Conservation (phyloP, 176 grass and related monocot species). For the Tillandsia fasciculata region DNA sequence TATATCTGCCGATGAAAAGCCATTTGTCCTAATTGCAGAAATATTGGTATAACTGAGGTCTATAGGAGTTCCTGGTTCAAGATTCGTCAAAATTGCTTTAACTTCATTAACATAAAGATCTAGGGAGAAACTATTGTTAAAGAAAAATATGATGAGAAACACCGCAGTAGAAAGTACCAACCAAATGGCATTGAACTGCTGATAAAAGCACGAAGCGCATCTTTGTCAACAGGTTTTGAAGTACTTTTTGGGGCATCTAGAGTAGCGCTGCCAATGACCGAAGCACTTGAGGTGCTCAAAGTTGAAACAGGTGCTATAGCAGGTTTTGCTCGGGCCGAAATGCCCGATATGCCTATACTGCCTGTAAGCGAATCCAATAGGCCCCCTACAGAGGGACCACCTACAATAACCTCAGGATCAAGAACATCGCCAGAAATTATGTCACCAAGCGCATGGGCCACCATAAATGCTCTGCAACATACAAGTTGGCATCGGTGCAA, state of each 20-base stretch:
- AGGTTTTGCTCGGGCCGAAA: conserved; percentile 47
- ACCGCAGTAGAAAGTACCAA: conserved; percentile 39
- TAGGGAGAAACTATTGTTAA: not conserved
- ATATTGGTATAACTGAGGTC: conserved; percentile 79
- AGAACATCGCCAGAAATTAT: conserved; percentile 66
- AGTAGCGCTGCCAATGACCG: conserved; percentile 35
- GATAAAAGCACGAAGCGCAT: conserved; percentile 61
- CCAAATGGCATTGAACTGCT: conserved; percentile 92
- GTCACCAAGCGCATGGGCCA: conserved; percentile 72
- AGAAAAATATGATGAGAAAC: conserved; percentile 20
- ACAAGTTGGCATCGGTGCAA: not conserved
- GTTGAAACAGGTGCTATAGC: conserved; percentile 54
- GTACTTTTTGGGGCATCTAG: conserved; percentile 58
- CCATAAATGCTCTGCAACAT: conserved; percentile 73
- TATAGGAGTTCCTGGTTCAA: conserved; percentile 59
- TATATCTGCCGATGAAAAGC: conserved; percentile 56
- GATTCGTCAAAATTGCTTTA: not conserved
- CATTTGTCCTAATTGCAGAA: conserved; percentile 55
- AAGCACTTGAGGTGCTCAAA: conserved; percentile 40
- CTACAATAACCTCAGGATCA: conserved; percentile 68
- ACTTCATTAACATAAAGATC: not conserved
- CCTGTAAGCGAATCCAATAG: conserved; percentile 92
- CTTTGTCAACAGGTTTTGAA: conserved; percentile 72
- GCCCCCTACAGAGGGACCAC: conserved; percentile 63
- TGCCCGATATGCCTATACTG: conserved; percentile 78